phyloP scores from a whole-genome alignment of 2,329 filamentous ascomycete genomes.

The Mycosphaerella sp. region DNA sequence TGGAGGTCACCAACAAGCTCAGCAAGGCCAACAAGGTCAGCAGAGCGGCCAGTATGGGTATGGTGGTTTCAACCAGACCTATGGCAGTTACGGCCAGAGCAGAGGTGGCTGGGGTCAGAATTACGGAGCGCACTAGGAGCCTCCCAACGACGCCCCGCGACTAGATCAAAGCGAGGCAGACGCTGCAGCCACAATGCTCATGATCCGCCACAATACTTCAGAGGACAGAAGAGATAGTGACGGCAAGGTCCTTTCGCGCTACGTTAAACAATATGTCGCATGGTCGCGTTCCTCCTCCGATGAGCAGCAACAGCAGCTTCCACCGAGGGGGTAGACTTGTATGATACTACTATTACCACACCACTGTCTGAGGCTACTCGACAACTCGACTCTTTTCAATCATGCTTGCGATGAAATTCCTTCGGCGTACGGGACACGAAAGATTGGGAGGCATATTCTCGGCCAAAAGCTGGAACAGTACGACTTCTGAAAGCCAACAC shows the following conservation, averaged over 20 bases:
- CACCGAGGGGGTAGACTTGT: neutral
- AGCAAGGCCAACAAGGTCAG: slow-evolving; percentile 41
- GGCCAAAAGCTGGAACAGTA: slow-evolving; percentile 8
- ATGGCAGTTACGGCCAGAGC: slow-evolving; percentile 28
- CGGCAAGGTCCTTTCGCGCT: no score
- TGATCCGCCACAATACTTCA: no score
- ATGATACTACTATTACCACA: slow-evolving; percentile 2
- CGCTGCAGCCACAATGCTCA: neutral
- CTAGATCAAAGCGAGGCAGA: no score
- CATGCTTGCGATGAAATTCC: neutral
- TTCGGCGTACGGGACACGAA: slow-evolving; percentile 8
- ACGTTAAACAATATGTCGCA: no score
- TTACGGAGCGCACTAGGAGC: slow-evolving; percentile 28
- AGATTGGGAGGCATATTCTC: slow-evolving; percentile 5
- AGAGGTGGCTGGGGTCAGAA: slow-evolving; percentile 34
- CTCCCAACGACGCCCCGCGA: neutral
- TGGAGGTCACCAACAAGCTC: slow-evolving; percentile 40
- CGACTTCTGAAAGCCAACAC: neutral
- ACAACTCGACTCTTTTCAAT: slow-evolving; percentile 7
- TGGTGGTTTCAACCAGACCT: slow-evolving; percentile 33
- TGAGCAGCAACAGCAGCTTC: no score
- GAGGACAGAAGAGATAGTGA: no score
- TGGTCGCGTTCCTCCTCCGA: no score
- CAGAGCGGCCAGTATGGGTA: slow-evolving; percentile 36
- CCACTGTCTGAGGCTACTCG: neutral